phyloP scores from a whole-genome alignment of 441 rosid species.

The Sinapis alba region DNA sequence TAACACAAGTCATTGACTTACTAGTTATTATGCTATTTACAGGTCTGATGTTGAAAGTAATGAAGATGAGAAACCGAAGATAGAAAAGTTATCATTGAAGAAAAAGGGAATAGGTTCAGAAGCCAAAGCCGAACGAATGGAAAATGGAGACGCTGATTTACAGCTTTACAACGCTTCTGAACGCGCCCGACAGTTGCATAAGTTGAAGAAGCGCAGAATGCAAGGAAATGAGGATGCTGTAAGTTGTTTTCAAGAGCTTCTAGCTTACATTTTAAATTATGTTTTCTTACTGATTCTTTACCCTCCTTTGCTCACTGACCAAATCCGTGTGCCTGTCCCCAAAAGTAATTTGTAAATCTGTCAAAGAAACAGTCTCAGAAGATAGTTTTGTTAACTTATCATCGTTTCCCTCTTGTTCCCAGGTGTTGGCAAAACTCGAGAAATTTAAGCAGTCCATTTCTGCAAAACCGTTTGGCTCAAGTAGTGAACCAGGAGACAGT shows the following conservation, averaged over 20 bases:
- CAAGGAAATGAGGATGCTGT: conserved; percentile 95
- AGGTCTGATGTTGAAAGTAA: conserved; percentile 53
- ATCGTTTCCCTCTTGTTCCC: conserved; percentile 20
- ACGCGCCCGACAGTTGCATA: conserved; percentile 73
- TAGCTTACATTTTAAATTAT: background rate
- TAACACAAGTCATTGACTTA: conserved; percentile 12
- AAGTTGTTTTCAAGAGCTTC: conserved; percentile 34
- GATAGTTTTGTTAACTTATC: background rate
- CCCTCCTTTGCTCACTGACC: conserved; percentile 9
- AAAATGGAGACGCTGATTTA: conserved; percentile 73
- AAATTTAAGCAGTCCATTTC: conserved; percentile 66
- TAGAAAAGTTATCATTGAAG: conserved; percentile 80
- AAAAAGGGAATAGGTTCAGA: conserved; percentile 91
- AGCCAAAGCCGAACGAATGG: conserved; percentile 78
- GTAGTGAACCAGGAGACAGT: conserved; percentile 44
- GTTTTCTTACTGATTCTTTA: background rate
- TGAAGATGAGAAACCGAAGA: conserved; percentile 68
- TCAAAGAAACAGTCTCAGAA: background rate
- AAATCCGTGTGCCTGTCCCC: background rate
- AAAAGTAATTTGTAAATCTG: background rate
- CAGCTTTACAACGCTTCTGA: conserved; percentile 79
- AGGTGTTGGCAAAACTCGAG: conserved; percentile 83
- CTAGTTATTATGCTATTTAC: conserved; percentile 16
- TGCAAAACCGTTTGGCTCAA: conserved; percentile 48
- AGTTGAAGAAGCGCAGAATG: conserved; percentile 87